A percentile compares a stretch with the other conserved stretches of the same genome.
Evolutionary conservation across 2,329 filamentous ascomycete genomes (phyloP).

Genomic region (Geosmithia morbida): DNA sequence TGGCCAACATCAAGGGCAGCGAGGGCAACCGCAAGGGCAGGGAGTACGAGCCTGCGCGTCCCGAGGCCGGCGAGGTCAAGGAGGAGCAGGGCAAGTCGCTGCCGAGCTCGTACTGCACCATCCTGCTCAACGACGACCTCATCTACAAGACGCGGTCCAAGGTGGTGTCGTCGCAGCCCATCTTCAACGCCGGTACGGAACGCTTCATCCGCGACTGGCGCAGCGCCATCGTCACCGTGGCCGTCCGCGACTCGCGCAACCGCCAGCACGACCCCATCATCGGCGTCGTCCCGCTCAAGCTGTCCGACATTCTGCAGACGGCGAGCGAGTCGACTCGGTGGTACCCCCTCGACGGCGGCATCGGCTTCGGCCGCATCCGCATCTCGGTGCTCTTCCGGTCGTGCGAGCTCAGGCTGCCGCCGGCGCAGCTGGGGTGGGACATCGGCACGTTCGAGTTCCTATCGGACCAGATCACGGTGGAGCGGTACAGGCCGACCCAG

Average conservation of each 20-base stretch:
- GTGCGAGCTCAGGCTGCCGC: slow-evolving; percentile 75
- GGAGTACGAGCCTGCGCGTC: slow-evolving; percentile 79
- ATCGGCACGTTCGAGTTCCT: slow-evolving; percentile 88
- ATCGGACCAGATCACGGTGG: slow-evolving; percentile 53
- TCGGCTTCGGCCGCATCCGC: slow-evolving; percentile 80
- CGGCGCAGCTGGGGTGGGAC: slow-evolving; percentile 79
- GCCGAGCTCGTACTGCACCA: slow-evolving; percentile 88
- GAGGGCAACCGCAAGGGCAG: slow-evolving; percentile 66
- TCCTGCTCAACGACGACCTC: slow-evolving; percentile 76
- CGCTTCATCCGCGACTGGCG: slow-evolving; percentile 89
- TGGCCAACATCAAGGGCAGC: slow-evolving; percentile 82
- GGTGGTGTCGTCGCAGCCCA: slow-evolving; percentile 84
- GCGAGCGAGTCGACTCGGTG: slow-evolving; percentile 77
- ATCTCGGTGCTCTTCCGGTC: slow-evolving; percentile 85
- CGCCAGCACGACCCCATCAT: slow-evolving; percentile 90
- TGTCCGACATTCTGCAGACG: slow-evolving; percentile 78
- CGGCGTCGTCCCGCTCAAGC: slow-evolving; percentile 76
- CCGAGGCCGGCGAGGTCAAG: slow-evolving; percentile 67
- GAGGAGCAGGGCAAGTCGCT: slow-evolving; percentile 68
- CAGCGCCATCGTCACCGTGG: slow-evolving; percentile 71
- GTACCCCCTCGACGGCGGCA: slow-evolving; percentile 93
- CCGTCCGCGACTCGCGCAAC: slow-evolving; percentile 78
- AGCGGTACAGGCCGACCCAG: slow-evolving; percentile 43
- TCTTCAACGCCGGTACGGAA: slow-evolving; percentile 94
- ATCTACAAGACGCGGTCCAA: slow-evolving; percentile 92